Conservation (phyloP, 2,329 filamentous ascomycete species). For the Ustulina deusta region DNA sequence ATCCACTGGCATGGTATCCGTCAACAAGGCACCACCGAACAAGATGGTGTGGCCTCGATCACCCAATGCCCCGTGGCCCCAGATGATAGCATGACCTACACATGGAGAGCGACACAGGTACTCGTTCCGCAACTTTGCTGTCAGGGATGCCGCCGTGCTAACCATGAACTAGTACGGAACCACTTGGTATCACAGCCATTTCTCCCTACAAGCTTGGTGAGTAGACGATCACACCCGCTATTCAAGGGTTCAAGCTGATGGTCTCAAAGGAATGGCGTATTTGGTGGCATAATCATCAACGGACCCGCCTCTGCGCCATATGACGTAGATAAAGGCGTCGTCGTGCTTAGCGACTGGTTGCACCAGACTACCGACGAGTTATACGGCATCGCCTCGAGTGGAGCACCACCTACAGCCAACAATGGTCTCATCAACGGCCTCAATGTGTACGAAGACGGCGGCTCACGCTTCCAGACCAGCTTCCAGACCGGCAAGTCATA, state of each 20-base stretch:
- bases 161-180: constrained; percentile 59
- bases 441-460: constrained; percentile 53
- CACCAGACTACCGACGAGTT: constrained; percentile 58
- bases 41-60: constrained; percentile 66
- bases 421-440: constrained; percentile 57
- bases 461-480: constrained; percentile 53
- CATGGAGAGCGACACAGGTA: constrained; percentile 61
- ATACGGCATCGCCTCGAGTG: constrained; percentile 45
- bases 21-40: constrained; percentile 63
- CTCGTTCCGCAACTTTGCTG: neutral
- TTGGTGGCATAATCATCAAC: constrained; percentile 69
- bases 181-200: constrained; percentile 72
- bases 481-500: constrained; percentile 59
- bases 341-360: constrained; percentile 71
- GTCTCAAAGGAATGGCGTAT: constrained; percentile 44
- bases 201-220: constrained; percentile 55
- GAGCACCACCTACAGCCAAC: constrained; percentile 53
- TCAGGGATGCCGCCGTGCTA: constrained; percentile 19
- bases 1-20: constrained; percentile 74
- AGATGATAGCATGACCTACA: constrained; percentile 66
- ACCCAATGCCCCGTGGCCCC: constrained; percentile 65
- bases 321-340: constrained; percentile 70
- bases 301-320: constrained; percentile 69
- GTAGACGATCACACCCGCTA: constrained; percentile 8
- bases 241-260: constrained; percentile 18